phyloP scores from a whole-genome alignment of 2,329 filamentous ascomycete genomes.

The Ophiobolus disseminans region DNA sequence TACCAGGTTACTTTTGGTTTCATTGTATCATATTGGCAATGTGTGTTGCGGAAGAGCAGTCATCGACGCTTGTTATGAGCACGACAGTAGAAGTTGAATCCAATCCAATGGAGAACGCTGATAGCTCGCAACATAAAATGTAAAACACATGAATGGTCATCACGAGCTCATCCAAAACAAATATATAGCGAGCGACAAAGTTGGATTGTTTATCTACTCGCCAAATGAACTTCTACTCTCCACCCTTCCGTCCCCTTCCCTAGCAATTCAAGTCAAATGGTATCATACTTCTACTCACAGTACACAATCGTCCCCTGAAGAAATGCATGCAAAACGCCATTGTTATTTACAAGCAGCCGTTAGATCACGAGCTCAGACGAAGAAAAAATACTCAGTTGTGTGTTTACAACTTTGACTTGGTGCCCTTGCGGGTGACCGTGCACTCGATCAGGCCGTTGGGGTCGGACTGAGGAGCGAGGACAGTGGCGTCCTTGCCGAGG shows the following conservation, averaged over 20 bases:
- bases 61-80: too few species aligned
- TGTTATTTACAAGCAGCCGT: constrained; percentile 24
- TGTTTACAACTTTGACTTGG: constrained; percentile 53
- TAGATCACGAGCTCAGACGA: constrained; percentile 14
- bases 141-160: too few species aligned
- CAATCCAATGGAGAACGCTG: too few species aligned
- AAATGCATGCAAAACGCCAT: constrained; percentile 10
- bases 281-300: constrained; percentile 40
- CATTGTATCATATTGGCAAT: too few species aligned
- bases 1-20: too few species aligned
- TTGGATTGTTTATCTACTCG: background rate
- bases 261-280: constrained; percentile 23
- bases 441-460: constrained; percentile 97
- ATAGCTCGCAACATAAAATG: too few species aligned
- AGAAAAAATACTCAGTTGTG: background rate
- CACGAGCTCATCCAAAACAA: too few species aligned
- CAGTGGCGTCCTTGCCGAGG: constrained; percentile 92
- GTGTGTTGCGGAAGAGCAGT: too few species aligned
- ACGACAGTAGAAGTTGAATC: too few species aligned
- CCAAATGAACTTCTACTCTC: constrained; percentile 21
- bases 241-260: constrained; percentile 13
- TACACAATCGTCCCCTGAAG: constrained; percentile 16
- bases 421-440: constrained; percentile 72
- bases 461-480: constrained; percentile 89
- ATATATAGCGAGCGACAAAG: background rate